Evolutionary conservation across 768 basidiomycete species (phyloP).

Genomic region (Amanita rubescens): DNA sequence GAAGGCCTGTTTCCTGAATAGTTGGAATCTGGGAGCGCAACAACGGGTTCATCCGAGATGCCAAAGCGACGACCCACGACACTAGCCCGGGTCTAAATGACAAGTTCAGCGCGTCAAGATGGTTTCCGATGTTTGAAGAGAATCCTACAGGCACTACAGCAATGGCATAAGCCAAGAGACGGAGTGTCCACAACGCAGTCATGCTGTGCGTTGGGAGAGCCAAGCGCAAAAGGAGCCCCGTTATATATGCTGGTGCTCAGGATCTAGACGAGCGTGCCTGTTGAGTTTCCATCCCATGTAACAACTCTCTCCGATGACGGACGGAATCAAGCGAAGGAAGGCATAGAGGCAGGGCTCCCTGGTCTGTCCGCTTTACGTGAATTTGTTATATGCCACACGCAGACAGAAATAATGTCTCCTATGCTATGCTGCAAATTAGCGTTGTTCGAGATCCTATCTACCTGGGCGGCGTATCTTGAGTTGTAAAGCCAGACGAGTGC

Average conservation of each 20-base stretch:
- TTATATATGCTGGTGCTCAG: slow-evolving; percentile 19
- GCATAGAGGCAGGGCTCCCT: no score
- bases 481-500: no score
- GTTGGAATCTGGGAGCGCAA: slow-evolving; percentile 52
- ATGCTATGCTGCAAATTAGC: no score
- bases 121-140: background rate
- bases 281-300: no score
- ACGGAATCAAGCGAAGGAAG: slow-evolving; percentile 7
- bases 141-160: slow-evolving; percentile 32
- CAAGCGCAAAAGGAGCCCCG: slow-evolving; percentile 9
- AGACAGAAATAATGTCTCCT: background rate
- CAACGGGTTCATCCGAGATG: slow-evolving; percentile 47
- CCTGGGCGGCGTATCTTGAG: no score
- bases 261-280: slow-evolving; percentile 19
- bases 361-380: slow-evolving; percentile 6
- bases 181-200: slow-evolving; percentile 23
- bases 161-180: slow-evolving; percentile 25
- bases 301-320: background rate
- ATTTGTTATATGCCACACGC: background rate
- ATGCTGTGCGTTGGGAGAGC: slow-evolving; percentile 18
- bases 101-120: slow-evolving; percentile 3
- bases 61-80: slow-evolving; percentile 71
- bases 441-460: no score
- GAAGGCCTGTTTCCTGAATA: slow-evolving; percentile 46
- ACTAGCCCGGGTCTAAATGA: slow-evolving; percentile 30